Evolutionary conservation across 2,329 filamentous ascomycete species (phyloP).

Genomic region (Paramyrothecium roridum): DNA sequence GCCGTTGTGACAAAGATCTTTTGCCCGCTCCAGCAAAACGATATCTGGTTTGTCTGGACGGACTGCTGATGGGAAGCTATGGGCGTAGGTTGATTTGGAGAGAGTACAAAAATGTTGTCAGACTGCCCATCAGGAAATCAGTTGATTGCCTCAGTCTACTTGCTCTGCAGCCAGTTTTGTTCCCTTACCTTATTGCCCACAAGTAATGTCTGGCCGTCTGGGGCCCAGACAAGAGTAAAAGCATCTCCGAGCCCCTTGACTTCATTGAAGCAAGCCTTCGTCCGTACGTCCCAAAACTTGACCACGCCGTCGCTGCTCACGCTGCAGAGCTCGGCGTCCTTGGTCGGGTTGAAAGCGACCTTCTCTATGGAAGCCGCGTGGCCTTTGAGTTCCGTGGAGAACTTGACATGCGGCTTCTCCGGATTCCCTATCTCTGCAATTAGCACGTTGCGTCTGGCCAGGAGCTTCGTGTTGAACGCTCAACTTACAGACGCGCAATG

Average conservation of each 20-base stretch:
- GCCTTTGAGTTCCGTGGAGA: constrained; percentile 72
- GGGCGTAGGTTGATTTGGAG: constrained; percentile 53
- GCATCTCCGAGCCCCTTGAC: constrained; percentile 64
- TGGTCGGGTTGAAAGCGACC: constrained; percentile 73
- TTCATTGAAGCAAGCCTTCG: constrained; percentile 67
- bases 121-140: constrained; percentile 36
- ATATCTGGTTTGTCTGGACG: constrained; percentile 67
- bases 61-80: constrained; percentile 58
- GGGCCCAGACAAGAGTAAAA: constrained; percentile 71
- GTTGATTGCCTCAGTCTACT: neutral
- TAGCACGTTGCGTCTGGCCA: neutral
- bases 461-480: constrained; percentile 1
- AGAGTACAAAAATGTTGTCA: constrained; percentile 60
- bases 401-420: constrained; percentile 69
- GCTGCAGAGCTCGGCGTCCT: constrained; percentile 74
- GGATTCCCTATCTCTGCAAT: constrained; percentile 59
- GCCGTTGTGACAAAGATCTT: constrained; percentile 69
- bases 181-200: constrained; percentile 67
- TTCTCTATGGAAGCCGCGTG: constrained; percentile 66
- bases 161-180: neutral
- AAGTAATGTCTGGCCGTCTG: constrained; percentile 65
- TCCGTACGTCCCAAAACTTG: constrained; percentile 78
- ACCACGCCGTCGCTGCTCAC: constrained; percentile 71
- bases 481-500: constrained; percentile 66
- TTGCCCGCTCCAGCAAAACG: constrained; percentile 70